phyloP scores from a whole-genome alignment of 495 filamentous ascomycete species.

The Talaromyces stipitatus region DNA sequence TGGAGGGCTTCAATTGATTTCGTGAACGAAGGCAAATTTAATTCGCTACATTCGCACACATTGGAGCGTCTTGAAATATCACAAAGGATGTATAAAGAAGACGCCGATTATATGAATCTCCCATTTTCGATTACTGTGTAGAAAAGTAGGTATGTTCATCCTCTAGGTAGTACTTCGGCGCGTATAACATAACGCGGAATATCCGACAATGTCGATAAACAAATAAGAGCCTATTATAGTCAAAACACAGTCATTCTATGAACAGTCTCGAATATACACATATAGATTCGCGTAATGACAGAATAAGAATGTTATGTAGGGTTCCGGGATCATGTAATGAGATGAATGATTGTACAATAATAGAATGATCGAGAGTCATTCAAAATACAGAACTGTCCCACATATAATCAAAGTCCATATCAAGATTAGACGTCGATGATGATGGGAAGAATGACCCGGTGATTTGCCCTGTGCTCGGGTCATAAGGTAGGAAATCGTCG shows the following conservation, averaged over 20 bases:
- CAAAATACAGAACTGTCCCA: conserved; percentile 20
- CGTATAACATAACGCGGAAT: not conserved
- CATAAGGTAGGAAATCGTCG: conserved; percentile 33
- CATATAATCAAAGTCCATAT: conserved; percentile 27
- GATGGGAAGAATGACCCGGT: conserved; percentile 34
- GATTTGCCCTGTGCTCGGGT: conserved; percentile 32
- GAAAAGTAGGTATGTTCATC: not conserved
- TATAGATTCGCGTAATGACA: not conserved
- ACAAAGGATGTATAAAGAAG: not conserved
- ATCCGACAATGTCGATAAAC: not conserved
- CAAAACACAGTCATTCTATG: not conserved
- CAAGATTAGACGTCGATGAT: conserved; percentile 15
- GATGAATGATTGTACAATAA: not conserved
- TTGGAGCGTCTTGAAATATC: not conserved
- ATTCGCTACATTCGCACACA: not conserved
- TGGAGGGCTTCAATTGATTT: not conserved
- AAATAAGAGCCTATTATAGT: not conserved
- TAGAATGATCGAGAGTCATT: not conserved
- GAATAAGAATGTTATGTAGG: not conserved
- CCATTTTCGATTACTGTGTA: no score
- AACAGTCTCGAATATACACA: not conserved
- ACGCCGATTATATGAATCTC: no score
- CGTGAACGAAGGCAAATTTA: not conserved
- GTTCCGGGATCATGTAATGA: not conserved
- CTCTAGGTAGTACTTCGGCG: not conserved